A percentile compares a stretch with the other conserved stretches of the same genome.
These are phyloP conservation scores for Ustilaginoidea virens DNA, from an alignment of 2,329 filamentous ascomycete genomes.

Conservation along the genomic window DNA sequence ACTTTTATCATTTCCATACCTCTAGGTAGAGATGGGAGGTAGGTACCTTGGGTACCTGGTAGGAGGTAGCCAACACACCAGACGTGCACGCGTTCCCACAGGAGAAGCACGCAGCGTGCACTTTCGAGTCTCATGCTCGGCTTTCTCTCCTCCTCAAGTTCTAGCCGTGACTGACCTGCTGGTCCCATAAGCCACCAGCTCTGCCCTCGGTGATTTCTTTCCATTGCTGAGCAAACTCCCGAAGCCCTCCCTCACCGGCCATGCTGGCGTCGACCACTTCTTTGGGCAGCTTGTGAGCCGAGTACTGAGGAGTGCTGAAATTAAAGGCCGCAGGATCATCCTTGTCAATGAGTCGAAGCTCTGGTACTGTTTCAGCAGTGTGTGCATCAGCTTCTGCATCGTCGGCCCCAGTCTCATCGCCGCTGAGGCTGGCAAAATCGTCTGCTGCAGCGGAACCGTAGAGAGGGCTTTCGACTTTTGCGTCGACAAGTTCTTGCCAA, in stretches of 20 bases:
- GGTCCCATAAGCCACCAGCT: conserved; percentile 24
- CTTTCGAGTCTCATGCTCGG: no score
- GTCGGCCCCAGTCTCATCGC: conserved; percentile 21
- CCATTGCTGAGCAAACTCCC: conserved; percentile 69
- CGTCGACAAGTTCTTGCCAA: conserved; percentile 72
- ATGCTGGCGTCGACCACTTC: conserved; percentile 68
- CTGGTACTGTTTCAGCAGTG: conserved; percentile 47
- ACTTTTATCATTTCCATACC: conserved; percentile 3
- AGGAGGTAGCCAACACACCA: no score
- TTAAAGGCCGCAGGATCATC: conserved; percentile 82
- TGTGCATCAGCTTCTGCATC: conserved; percentile 22
- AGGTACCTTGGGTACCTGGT: no score
- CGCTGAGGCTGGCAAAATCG: conserved; percentile 16
- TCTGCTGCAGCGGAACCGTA: conserved; percentile 26
- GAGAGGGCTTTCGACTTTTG: conserved; percentile 45
- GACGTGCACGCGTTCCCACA: no score
- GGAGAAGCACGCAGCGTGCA: no score
- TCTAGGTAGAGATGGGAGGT: no score
- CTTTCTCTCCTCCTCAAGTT: no score
- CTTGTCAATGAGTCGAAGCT: conserved; percentile 67
- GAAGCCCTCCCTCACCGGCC: conserved; percentile 58
- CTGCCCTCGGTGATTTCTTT: conserved; percentile 37
- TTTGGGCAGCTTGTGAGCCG: conserved; percentile 85
- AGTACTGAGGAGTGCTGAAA: conserved; percentile 76
- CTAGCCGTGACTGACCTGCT: no score